Conservation (phyloP, 352 stramenopile genomes). For the Elongisporangium anandrum region DNA sequence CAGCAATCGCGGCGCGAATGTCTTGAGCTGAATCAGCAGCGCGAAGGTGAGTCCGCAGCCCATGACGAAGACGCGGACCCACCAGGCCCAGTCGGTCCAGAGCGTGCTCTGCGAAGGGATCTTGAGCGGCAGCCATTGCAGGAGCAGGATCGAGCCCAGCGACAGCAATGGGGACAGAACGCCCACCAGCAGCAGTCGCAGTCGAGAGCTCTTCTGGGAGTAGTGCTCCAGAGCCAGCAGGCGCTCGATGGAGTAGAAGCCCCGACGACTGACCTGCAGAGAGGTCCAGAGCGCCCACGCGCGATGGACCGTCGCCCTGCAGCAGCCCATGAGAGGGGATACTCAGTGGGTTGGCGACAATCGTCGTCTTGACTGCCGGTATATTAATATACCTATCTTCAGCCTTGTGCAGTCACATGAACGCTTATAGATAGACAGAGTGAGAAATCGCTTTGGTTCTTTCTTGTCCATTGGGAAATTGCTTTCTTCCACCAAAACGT, state of each 20-base stretch:
- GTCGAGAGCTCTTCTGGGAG: conserved; percentile 3
- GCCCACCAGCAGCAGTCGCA: background rate
- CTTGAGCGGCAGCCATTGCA: background rate
- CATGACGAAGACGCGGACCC: background rate
- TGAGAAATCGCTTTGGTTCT: too few relatives aligned
- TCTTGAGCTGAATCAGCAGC: background rate
- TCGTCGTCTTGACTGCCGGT: too few relatives aligned
- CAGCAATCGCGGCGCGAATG: background rate
- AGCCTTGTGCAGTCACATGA: too few relatives aligned
- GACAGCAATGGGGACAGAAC: background rate
- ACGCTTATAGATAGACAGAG: too few relatives aligned
- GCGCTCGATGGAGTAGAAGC: conserved; percentile 17
- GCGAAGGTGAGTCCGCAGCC: background rate
- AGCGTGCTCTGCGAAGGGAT: background rate
- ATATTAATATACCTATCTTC: too few relatives aligned
- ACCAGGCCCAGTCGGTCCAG: background rate
- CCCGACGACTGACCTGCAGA: background rate
- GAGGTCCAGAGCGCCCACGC: background rate
- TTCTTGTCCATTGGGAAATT: too few relatives aligned
- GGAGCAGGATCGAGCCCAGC: background rate
- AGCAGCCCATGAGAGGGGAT: background rate
- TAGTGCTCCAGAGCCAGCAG: conserved; percentile 16
- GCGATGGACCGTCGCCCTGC: background rate
- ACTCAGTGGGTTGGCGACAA: background rate
- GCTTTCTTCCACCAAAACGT: too few relatives aligned